These are phyloP conservation scores for Acrocalymma vagum DNA, from an alignment of 2,329 filamentous ascomycete genomes.

Conservation along the genomic window DNA sequence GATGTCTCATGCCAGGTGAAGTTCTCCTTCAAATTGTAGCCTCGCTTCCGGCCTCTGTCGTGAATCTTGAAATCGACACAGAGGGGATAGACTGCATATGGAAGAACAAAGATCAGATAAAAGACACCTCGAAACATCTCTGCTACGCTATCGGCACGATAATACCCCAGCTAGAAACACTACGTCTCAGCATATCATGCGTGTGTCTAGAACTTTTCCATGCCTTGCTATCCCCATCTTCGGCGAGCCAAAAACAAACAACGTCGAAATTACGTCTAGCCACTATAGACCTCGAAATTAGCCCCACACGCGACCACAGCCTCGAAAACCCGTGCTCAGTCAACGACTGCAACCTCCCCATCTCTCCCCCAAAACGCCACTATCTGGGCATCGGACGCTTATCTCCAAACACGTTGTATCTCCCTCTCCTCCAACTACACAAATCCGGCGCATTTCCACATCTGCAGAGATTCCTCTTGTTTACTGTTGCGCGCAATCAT, in stretches of 20 bases:
- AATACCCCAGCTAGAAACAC: constrained; percentile 7
- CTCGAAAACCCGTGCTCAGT: neutral
- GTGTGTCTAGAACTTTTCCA: constrained; percentile 6
- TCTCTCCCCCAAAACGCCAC: no score
- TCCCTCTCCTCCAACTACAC: constrained; percentile 3
- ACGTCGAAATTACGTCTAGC: constrained; percentile 7
- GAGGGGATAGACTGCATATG: constrained; percentile 4
- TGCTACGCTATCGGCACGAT: constrained; percentile 9
- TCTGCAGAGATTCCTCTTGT: constrained; percentile 4
- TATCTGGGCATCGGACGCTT: neutral
- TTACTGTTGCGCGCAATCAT: neutral
- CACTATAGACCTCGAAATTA: neutral
- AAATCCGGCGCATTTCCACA: constrained; percentile 5
- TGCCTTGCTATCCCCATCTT: no score
- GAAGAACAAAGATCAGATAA: neutral
- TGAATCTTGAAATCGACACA: constrained; percentile 10
- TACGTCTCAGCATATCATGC: constrained; percentile 7
- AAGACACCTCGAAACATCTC: neutral
- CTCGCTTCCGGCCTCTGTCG: constrained; percentile 1
- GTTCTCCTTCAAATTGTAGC: constrained; percentile 3
- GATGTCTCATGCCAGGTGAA: constrained; percentile 1
- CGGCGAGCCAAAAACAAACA: neutral
- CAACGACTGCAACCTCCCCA: neutral
- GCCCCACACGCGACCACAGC: neutral
- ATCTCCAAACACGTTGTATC: neutral